Conservation (phyloP, 805 yeast genomes). For the Teunomyces atbi region DNA sequence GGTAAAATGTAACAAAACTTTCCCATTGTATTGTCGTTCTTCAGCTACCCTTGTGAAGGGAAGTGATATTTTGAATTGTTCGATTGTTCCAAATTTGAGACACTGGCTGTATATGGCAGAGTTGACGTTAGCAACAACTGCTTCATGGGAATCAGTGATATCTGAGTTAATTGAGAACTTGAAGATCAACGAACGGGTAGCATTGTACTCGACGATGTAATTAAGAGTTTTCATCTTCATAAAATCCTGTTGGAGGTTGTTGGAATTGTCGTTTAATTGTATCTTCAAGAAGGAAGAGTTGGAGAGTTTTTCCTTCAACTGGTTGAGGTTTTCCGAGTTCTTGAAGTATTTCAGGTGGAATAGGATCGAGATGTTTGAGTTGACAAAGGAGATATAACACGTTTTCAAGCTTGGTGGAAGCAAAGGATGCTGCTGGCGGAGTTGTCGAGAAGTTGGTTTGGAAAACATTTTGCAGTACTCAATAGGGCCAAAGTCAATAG, state of each 20-base stretch:
- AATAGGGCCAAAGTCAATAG: constrained; percentile 57
- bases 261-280: constrained; percentile 23
- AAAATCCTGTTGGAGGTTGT: constrained; percentile 24
- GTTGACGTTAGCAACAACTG: constrained; percentile 12
- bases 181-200: constrained; percentile 34
- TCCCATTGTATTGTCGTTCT: constrained; percentile 5
- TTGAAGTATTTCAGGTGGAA: constrained; percentile 34
- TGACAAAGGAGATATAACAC: constrained; percentile 38
- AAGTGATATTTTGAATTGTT: constrained; percentile 21
- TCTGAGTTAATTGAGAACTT: constrained; percentile 8
- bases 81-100: constrained; percentile 41
- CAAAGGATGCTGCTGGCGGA: constrained; percentile 8
- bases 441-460: constrained; percentile 22
- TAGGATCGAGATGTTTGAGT: constrained; percentile 29
- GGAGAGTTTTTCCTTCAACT: constrained; percentile 22
- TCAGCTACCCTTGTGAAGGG: constrained; percentile 1
- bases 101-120: constrained; percentile 29
- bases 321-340: constrained; percentile 21
- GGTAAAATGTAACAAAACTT: constrained; percentile 36
- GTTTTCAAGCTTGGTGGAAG: constrained; percentile 19
- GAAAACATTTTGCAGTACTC: constrained; percentile 52
- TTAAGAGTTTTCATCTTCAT: constrained; percentile 41
- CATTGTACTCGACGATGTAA: constrained; percentile 38
- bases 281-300: constrained; percentile 29
- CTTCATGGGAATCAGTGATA: background rate